Conservation (phyloP, 148 eudicot species). For the Diospyros lotus region DNA sequence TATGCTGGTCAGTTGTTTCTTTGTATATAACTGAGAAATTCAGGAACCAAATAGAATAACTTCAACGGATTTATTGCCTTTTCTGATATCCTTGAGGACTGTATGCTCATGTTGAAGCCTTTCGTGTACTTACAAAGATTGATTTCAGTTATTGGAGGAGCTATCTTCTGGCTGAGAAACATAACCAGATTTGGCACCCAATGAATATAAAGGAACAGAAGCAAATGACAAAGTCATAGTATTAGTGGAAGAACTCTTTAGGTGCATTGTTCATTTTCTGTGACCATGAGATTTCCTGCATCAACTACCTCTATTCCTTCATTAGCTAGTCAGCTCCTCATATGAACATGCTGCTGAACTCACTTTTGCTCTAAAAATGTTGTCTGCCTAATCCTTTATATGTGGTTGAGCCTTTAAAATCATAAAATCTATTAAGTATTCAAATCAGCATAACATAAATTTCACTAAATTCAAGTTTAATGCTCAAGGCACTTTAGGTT, state of each 20-base stretch:
- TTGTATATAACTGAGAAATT: neutral
- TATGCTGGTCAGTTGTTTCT: too few species aligned
- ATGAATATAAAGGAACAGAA: neutral
- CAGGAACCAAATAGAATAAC: neutral
- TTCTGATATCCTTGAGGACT: neutral
- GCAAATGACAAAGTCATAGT: neutral
- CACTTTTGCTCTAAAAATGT: neutral
- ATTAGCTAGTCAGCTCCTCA: conserved; percentile 5
- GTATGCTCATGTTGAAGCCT: neutral
- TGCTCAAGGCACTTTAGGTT: neutral
- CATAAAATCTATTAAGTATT: neutral
- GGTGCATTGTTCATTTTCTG: neutral
- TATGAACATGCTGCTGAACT: neutral
- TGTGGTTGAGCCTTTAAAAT: neutral
- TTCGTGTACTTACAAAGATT: neutral
- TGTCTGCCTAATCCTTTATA: neutral
- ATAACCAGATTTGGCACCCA: neutral
- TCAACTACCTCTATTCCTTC: neutral
- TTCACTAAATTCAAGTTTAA: neutral
- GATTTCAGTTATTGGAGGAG: too few species aligned
- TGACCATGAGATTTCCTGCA: neutral
- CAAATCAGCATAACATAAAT: neutral
- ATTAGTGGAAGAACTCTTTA: conserved; percentile 5
- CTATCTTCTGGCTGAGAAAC: too few species aligned
- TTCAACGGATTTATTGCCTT: neutral